Percentiles rank a stretch among this genome's conserved stretches.
Evolutionary conservation across 345 rosid genomes (phyloP).

Genomic region (Melastoma malabathricum): DNA sequence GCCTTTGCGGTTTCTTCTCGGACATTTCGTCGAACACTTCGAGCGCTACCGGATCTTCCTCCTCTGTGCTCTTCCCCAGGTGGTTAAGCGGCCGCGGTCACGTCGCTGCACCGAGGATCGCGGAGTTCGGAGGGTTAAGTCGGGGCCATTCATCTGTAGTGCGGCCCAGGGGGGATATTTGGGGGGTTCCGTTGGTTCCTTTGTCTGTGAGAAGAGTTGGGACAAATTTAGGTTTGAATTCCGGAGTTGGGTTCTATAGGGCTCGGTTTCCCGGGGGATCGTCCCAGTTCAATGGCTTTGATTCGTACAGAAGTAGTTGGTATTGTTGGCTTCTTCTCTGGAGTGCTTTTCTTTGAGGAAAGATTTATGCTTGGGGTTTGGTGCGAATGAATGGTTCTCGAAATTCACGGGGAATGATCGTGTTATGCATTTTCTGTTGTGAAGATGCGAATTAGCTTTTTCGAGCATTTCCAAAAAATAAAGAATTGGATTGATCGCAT

Average conservation of each 20-base stretch:
- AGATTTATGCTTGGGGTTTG: no score
- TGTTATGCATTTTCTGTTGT: no score
- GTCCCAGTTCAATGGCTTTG: conserved; percentile 2
- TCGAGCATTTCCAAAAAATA: no score
- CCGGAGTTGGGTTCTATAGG: conserved; percentile 3
- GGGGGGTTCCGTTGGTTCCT: not conserved
- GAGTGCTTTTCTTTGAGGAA: no score
- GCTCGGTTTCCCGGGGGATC: not conserved
- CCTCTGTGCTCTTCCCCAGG: not conserved
- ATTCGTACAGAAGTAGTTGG: conserved; percentile 2
- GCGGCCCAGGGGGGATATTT: not conserved
- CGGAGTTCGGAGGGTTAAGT: not conserved
- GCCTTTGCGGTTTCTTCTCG: not conserved
- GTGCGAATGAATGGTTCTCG: no score
- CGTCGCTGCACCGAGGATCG: not conserved
- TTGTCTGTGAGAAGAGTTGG: no score
- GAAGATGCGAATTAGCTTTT: no score
- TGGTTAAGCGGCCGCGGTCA: not conserved
- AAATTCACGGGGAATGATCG: no score
- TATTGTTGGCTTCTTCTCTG: not conserved
- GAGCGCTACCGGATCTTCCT: not conserved
- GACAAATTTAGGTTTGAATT: not conserved
- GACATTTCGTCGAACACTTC: not conserved
- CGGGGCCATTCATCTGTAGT: not conserved
- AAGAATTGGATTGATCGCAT: no score